Evolutionary conservation across 2,329 filamentous ascomycete genomes (phyloP), one percentile per base, ranked within the genome.

Genomic region (Penicillium sp.): DNA sequence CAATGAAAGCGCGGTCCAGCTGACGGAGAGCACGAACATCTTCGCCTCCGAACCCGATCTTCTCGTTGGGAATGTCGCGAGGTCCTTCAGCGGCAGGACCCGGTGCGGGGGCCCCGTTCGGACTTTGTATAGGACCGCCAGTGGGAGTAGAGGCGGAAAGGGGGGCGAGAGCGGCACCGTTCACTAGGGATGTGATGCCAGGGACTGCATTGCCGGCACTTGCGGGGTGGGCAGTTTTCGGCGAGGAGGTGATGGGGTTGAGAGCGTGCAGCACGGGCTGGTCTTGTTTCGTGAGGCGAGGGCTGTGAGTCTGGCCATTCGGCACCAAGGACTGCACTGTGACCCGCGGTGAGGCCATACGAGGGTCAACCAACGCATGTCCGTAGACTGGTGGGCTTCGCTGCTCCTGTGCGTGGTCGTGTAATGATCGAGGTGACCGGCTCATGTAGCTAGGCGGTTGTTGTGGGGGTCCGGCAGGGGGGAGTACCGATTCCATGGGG

Each of bases 1-100:
- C 72, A 7, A 67, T 74, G 49, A 82, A 82, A 1, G 78, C 79
- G 21, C 77, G 73, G 70, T 91, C 85, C 47, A 91, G 75, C 67
- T 89, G 85, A 59, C 85, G 80, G 43, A 90, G 71, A 1, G 86
- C 86, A 60, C 86, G 79, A 57, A 81, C 81, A 61, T 90, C 88
- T 68, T 90, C 87, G 34, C 74, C 71, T 16, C 81, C 77, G 46
- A 83, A 84, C 5, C 79, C 81, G 24, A 84, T 71, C 59, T 83
- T 84, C 56, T 83, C 79, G 47, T 77, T 81, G 7, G 81, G 81
- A 47, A 84, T 83, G 63, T 84, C 82, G 51, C 79, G 78, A 7
- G 81, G 77, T 31, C 77, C 77, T 21, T 76, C 75, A 5, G 63
- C 61, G 43, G 55, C 40, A 44, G 54, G 34, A n/a, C 21, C 48